Base-by-base conservation (phyloP, 2,329 filamentous ascomycete species). In the Diplodia mutila region DNA sequence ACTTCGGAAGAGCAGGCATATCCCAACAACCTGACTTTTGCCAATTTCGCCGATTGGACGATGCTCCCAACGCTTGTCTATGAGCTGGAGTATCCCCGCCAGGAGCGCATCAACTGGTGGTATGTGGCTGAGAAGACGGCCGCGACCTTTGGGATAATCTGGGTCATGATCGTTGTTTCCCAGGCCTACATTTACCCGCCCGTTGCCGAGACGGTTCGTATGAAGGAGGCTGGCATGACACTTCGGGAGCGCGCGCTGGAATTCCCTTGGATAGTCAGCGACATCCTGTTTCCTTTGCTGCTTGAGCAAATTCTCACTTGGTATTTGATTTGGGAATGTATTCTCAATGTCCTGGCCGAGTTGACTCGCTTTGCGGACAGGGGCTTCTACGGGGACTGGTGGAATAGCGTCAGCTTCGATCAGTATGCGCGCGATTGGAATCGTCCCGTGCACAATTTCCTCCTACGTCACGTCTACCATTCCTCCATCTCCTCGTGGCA, bases 351-450 rank as follows among this genome's bases (percentile, higher is more conserved):
- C 16, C 82, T 94, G 25, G 91, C 91, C 4, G 91, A 94, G 77
- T 76, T 94, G 66, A 93, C 91, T 0, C 83, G 84, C 70, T 94
- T 94, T 75, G 91, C 91, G 4, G 91, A 94, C 75, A 86, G 91
- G 55, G 89, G 87, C 69, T 93, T 93, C 77, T 82, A 83, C 69
- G 80, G 82, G 69, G 80, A 82, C 71, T 84, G 84, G 84, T 85
- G 84, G 85, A 84, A 85, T 69, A 75, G 75, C n/a, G 77, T 84
- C 18, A 81, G 81, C 0, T 92, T 89, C 86, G 90, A 93, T 73
- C 89, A 93, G 74, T 94, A 91, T 73, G 91, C 91, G 4, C 84
- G 91, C 48, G 90, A 93, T 75, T 94, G 91, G 91, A 94, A 94
- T 75, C 81, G 87, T n/a, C 91, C 91, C 0, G 91, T 94, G 4